A percentile compares a stretch with the other conserved stretches of the same genome.
Conservation (phyloP, 148 eudicot species). For the Gaultheria prostrata region DNA sequence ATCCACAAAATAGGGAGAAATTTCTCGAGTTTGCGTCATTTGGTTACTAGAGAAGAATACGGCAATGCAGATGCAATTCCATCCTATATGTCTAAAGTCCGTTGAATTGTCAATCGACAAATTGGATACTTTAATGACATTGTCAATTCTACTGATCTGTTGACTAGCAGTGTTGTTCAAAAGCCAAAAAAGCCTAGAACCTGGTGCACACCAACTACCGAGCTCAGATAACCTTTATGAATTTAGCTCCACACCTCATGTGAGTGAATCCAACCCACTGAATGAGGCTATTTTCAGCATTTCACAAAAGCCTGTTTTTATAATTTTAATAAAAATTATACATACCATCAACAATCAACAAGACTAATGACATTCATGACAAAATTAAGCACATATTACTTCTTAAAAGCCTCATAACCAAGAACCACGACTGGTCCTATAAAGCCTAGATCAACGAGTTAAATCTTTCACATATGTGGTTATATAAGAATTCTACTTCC, state of each 20-base stretch:
- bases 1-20: background rate
- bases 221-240: background rate
- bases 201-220: background rate
- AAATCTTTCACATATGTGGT: background rate
- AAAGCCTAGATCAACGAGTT: background rate
- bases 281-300: background rate
- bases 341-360: background rate
- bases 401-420: background rate
- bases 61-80: background rate
- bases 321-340: background rate
- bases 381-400: background rate
- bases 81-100: background rate
- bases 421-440: background rate
- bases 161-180: background rate
- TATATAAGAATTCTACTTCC: background rate
- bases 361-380: background rate
- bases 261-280: background rate
- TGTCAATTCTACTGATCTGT: background rate
- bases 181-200: background rate
- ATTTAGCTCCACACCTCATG: background rate
- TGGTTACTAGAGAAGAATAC: background rate
- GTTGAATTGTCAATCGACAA: background rate
- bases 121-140: too few species aligned
- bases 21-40: background rate
- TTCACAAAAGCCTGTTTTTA: background rate